Evolutionary conservation across 345 rosid genomes (phyloP), one percentile per base, ranked within the genome.

Genomic region (Citrus inodora): DNA sequence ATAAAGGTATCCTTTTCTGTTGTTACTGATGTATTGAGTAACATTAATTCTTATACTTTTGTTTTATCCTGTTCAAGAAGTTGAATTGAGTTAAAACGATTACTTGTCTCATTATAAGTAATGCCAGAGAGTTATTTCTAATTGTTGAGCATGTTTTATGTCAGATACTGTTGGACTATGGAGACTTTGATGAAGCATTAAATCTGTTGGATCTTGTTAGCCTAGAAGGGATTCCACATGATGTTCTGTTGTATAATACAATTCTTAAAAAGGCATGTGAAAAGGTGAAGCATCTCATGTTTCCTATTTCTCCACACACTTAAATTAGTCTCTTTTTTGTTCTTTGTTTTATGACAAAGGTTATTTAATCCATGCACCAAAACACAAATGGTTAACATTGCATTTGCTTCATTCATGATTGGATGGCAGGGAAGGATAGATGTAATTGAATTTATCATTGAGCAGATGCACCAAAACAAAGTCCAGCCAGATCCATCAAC

Each of bases 401-500:
- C 17, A 70, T 75, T 65, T 72, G 70, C 19, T 37, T 64, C 56
- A 7, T 61, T 67, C 24, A 46, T 62, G 56, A 32, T 33, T 48
- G 70, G 38, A 74, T 76, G 51, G 21, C 84, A 92, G 97, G 87
- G 87, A 32, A 85, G 90, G 87, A 81, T 91, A 9, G 94, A 92
- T 76, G 78, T 90, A 81, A 82, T 88, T 14, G 98, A 96, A 83
- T 86, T 82, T 79, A 66, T 91, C 56, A 60, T 88, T 7, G 93
- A 86, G 85, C 87, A 81, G 74, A 92, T 96, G 95, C 87, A 76
- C 56, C 87, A 66, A 75, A 84, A 83, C 67, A 87, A 84, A 70
- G 78, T 94, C 53, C 85, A 67, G 82, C 99, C 98, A 32, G 95
- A 94, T 77, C 84, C 94, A 70, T 65, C 91, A 14, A 91, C 97